Evolutionary conservation across 2,329 filamentous ascomycete species (phyloP).

Genomic region (Diaporthe capsici): DNA sequence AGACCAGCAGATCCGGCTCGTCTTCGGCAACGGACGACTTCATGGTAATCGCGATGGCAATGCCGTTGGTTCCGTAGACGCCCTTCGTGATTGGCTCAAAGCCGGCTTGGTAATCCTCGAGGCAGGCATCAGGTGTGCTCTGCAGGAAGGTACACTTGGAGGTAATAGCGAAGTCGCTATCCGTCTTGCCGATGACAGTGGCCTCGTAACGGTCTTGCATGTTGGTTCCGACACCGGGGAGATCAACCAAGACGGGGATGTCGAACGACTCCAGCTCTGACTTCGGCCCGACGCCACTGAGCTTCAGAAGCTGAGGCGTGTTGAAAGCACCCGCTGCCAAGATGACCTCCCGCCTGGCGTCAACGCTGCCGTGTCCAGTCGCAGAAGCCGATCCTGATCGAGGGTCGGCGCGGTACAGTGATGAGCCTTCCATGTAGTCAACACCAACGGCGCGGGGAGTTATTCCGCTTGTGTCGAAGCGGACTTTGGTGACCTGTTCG

Average conservation of each 20-base stretch:
- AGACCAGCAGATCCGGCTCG: conserved; percentile 62
- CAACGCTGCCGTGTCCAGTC: conserved; percentile 3
- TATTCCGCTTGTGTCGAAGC: conserved; percentile 40
- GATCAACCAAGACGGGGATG: conserved; percentile 49
- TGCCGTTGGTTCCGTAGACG: conserved; percentile 44
- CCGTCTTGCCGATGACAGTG: conserved; percentile 42
- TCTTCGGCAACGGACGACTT: conserved; percentile 50
- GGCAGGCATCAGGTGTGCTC: conserved; percentile 42
- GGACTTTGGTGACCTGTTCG: conserved; percentile 38
- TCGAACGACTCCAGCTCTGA: conserved; percentile 45
- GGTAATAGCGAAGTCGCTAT: conserved; percentile 24
- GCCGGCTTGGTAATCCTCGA: conserved; percentile 42
- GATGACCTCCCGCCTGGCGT: conserved; percentile 48
- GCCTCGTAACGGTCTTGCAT: conserved; percentile 48
- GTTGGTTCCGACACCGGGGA: conserved; percentile 51
- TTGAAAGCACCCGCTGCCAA: conserved; percentile 49
- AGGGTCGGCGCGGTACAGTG: conserved; percentile 45
- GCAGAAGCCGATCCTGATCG: conserved; percentile 45
- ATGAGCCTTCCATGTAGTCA: conserved; percentile 43
- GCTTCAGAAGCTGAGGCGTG: conserved; percentile 52
- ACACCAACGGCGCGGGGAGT: conserved; percentile 43
- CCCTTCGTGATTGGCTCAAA: conserved; percentile 34
- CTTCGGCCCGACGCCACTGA: conserved; percentile 51
- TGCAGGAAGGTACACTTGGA: conserved; percentile 44
- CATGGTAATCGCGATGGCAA: conserved; percentile 25